phyloP scores from a whole-genome alignment of 2,329 filamentous ascomycete species.

The Phyllachora maydis region DNA sequence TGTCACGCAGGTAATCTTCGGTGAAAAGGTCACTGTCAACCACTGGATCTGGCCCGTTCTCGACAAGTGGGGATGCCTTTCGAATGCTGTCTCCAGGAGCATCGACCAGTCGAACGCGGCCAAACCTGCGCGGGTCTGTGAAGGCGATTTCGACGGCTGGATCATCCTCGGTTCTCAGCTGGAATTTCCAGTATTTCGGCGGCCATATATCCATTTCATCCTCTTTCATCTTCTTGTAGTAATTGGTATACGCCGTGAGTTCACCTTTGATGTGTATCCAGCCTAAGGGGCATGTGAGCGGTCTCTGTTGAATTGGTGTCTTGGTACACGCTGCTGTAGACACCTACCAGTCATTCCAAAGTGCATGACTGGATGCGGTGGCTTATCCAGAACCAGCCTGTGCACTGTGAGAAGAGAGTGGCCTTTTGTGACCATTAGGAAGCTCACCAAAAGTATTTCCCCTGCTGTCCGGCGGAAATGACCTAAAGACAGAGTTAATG shows the following conservation, averaged over 20 bases:
- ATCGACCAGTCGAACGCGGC: conserved; percentile 62
- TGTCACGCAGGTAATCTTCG: conserved; percentile 48
- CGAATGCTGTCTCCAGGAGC: conserved; percentile 60
- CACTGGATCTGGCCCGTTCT: conserved; percentile 89
- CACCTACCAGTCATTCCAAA: conserved; percentile 48
- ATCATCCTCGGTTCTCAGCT: conserved; percentile 40
- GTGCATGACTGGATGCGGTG: conserved; percentile 79
- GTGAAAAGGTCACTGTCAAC: conserved; percentile 62
- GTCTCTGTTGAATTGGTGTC: conserved; percentile 20
- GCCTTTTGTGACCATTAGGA: neutral
- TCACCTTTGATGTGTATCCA: conserved; percentile 80
- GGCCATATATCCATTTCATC: conserved; percentile 53
- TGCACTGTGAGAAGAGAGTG: conserved; percentile 1
- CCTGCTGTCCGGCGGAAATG: no score
- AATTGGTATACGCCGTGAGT: conserved; percentile 58
- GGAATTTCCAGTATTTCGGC: conserved; percentile 76
- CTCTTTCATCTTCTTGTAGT: conserved; percentile 52
- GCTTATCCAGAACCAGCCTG: conserved; percentile 39
- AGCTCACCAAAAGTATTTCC: conserved; percentile 81
- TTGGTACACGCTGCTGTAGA: neutral
- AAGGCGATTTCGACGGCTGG: conserved; percentile 49
- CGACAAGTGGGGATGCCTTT: conserved; percentile 55
- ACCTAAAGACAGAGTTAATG: conserved; percentile 47
- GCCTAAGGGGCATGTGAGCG: no score
- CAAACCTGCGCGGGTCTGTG: conserved; percentile 63